Evolutionary conservation across 1,284 basidiomycete species (phyloP).

Genomic region (Cutaneotrichosporon cyanovorans): DNA sequence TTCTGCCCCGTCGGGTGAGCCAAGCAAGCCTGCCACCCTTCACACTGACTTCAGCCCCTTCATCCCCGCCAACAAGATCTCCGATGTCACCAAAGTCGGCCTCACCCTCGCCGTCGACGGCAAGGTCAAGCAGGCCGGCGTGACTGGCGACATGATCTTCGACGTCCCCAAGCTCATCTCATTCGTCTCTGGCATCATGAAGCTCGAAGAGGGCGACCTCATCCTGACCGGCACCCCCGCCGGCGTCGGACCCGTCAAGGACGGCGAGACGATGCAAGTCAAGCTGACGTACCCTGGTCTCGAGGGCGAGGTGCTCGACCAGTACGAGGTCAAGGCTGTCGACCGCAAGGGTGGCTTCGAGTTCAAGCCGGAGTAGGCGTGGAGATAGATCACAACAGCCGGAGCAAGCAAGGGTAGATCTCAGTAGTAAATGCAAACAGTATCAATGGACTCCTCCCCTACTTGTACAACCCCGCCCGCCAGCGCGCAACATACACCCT

Average conservation of each 20-base stretch:
- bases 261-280: conserved; percentile 75
- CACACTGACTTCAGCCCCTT: conserved; percentile 54
- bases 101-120: conserved; percentile 63
- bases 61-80: conserved; percentile 65
- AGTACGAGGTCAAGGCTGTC: conserved; percentile 60
- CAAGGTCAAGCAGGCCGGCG: conserved; percentile 71
- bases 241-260: conserved; percentile 71
- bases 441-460: too few relatives aligned
- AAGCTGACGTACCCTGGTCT: conserved; percentile 55
- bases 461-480: conserved; percentile 1
- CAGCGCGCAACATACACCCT: conserved; percentile 22
- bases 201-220: conserved; percentile 86
- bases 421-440: too few relatives aligned
- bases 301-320: conserved; percentile 54
- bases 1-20: conserved; percentile 65
- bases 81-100: conserved; percentile 66
- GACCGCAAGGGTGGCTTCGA: conserved; percentile 64
- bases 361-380: conserved; percentile 47
- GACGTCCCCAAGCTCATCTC: conserved; percentile 80
- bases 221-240: conserved; percentile 80
- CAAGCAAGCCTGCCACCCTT: neutral
- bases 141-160: conserved; percentile 88
- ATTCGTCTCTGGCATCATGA: conserved; percentile 92
- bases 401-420: too few relatives aligned
- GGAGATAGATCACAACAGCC: too few relatives aligned